Evolutionary conservation across 768 basidiomycete species (phyloP).

Genomic region (Pulveroboletus sp.): DNA sequence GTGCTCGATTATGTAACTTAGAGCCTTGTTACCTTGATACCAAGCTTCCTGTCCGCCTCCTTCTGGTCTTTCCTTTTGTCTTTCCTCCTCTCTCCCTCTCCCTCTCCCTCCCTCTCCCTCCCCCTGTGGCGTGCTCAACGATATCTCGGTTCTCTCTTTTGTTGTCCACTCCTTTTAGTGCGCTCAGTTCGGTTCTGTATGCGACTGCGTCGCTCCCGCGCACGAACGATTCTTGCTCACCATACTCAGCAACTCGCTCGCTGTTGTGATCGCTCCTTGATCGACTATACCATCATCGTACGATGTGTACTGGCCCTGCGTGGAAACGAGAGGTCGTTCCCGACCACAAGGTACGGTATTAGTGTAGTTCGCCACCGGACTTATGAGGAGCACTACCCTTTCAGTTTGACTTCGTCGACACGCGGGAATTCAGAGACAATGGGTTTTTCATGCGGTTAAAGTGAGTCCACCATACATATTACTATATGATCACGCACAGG

Average conservation of each 20-base stretch:
- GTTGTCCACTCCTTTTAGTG: conserved; percentile 19
- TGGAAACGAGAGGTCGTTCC: conserved; percentile 98
- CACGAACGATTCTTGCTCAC: conserved; percentile 23
- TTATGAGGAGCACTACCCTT: neutral
- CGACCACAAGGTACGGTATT: conserved; percentile 82
- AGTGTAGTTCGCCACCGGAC: neutral
- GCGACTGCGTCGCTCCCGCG: conserved; percentile 33
- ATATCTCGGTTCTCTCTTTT: conserved; percentile 21
- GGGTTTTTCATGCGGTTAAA: conserved; percentile 82
- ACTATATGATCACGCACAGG: neutral
- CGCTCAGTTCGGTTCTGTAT: conserved; percentile 18
- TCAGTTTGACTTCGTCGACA: conserved; percentile 97
- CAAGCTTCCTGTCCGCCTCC: neutral
- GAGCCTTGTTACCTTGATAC: conserved; percentile 13
- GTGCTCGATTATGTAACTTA: conserved; percentile 12
- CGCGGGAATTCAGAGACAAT: conserved; percentile 86
- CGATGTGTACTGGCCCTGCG: conserved; percentile 55
- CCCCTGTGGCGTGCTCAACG: conserved; percentile 14
- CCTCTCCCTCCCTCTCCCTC: conserved; percentile 15
- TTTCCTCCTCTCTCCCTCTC: neutral
- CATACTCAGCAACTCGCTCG: conserved; percentile 21
- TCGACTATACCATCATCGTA: conserved; percentile 5
- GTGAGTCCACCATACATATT: conserved; percentile 38
- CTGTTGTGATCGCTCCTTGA: conserved; percentile 20
- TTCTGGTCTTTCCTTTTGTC: conserved; percentile 9